Conservation (phyloP, 306 rosid species). For the Neltuma alba region DNA sequence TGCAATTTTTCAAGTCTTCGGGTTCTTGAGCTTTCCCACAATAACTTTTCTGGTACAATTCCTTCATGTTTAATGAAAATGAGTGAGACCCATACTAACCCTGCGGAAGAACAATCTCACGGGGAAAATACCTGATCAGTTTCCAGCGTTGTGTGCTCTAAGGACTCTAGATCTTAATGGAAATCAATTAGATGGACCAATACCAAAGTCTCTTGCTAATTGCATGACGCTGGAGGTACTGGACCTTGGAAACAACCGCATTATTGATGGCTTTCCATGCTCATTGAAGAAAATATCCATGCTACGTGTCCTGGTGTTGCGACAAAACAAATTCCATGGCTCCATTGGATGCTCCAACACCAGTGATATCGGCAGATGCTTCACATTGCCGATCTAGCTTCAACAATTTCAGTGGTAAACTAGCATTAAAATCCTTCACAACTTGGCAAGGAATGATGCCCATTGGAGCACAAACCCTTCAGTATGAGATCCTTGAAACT, state of each 20-base stretch:
- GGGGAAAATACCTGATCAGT: constrained; percentile 29
- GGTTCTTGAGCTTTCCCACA: constrained; percentile 54
- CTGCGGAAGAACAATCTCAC: constrained; percentile 37
- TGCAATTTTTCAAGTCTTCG: constrained; percentile 40
- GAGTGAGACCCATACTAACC: constrained; percentile 26
- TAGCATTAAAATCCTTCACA: constrained; percentile 38
- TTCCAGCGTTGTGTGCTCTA: constrained; percentile 33
- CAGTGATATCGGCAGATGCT: constrained; percentile 37
- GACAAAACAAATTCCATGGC: constrained; percentile 42
- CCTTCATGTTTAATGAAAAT: constrained; percentile 35
- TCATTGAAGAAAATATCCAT: constrained; percentile 40
- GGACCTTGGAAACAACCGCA: constrained; percentile 40
- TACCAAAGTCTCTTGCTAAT: constrained; percentile 51
- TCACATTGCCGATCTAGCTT: constrained; percentile 53
- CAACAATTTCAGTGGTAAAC: constrained; percentile 44
- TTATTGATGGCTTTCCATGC: constrained; percentile 41
- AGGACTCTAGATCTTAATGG: constrained; percentile 43
- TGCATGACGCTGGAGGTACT: constrained; percentile 41
- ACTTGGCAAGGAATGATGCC: constrained; percentile 26
- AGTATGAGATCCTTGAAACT: neutral
- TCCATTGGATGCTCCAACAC: constrained; percentile 29
- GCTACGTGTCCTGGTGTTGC: constrained; percentile 50
- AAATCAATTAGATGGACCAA: constrained; percentile 35
- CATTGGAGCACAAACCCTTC: neutral
- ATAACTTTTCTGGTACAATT: constrained; percentile 40